Base-by-base conservation (phyloP, 2,329 filamentous ascomycete species). In the Talaromyces sp. region DNA sequence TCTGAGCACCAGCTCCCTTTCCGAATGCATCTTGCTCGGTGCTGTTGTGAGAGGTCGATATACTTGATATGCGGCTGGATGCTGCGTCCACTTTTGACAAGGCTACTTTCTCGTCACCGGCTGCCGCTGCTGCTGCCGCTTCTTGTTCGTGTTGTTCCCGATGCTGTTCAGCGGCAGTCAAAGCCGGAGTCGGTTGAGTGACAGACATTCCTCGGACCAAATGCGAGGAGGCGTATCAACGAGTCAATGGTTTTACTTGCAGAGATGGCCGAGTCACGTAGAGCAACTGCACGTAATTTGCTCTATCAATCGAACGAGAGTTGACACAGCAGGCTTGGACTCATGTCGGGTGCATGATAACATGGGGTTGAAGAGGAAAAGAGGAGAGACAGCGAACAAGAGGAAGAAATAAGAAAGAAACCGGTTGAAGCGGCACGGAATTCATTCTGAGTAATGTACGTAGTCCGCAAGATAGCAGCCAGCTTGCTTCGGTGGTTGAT, bases 81-180 rank as follows among this genome's bases (percentile, higher is more conserved):
- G 25, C 12, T 18, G 25, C 42, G 18, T 46, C 37, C 4, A 39
- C 6, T n/a, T 48, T 60, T 21, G 46, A 23, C 35, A 59, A 8
- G 2, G 62, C 57, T 7, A 39, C 5, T 48, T 60, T 57, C 21
- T 50, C 42, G n/a, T 46, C 25, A 9, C 18, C 33, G n/a, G 33
- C 48, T 23, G n/a, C 25, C 4, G 35, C 11, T 37, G 44, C 37
- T 39, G 28, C 39, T 7, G 7, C 18, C 16, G 55, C 35, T 58
- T 40, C 28, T 23, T 44, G 37, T 5, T 40, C 23, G 8, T 58
- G 35, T 18, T 58, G 37, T 35, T 54, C 61, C 28, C 56, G 56
- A 31, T 56, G 25, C 18, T 50, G 21, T 61, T 61, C 59, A 23
- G 35, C 21, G 35, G 61, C n/a, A n/a, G 35, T 52, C 55, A 50